These are phyloP conservation scores for Aspergillus indologenus DNA, from an alignment of 495 filamentous ascomycete species.

Conservation along the genomic window DNA sequence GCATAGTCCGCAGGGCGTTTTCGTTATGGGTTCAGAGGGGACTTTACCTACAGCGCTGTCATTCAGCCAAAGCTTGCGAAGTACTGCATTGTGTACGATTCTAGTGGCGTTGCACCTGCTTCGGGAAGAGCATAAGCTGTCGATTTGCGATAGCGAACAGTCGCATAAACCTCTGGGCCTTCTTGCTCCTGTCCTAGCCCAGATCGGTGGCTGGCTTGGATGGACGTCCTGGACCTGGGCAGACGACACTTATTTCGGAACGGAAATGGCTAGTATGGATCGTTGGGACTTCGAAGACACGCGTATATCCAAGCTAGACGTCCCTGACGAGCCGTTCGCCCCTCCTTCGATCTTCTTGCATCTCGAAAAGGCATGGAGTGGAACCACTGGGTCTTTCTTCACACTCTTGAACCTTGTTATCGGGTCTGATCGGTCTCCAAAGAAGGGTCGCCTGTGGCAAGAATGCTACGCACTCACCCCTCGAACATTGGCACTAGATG, in stretches of 20 bases:
- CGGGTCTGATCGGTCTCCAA: slow-evolving; percentile 34
- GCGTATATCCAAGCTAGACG: slow-evolving; percentile 42
- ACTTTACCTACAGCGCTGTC: slow-evolving; percentile 60
- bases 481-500: slow-evolving; percentile 62
- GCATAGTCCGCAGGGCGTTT: slow-evolving; percentile 49
- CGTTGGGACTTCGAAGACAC: slow-evolving; percentile 60
- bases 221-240: slow-evolving; percentile 68
- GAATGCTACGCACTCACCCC: slow-evolving; percentile 54
- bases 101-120: slow-evolving; percentile 79
- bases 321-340: slow-evolving; percentile 57
- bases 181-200: slow-evolving; percentile 69
- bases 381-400: slow-evolving; percentile 47
- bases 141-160: slow-evolving; percentile 57
- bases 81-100: slow-evolving; percentile 60
- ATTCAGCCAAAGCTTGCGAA: slow-evolving; percentile 51
- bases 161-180: slow-evolving; percentile 49
- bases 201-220: slow-evolving; percentile 79
- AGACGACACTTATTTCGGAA: slow-evolving; percentile 59
- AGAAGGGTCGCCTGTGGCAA: slow-evolving; percentile 39
- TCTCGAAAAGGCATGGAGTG: slow-evolving; percentile 47
- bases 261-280: slow-evolving; percentile 62
- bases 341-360: slow-evolving; percentile 70
- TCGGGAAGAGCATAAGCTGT: slow-evolving; percentile 84
- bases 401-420: slow-evolving; percentile 58
- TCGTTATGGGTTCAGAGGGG: slow-evolving; percentile 50